Percentiles rank a stretch among this genome's conserved stretches.
phyloP scores from a whole-genome alignment of 139 green algal species.

The Micractinium sp. region DNA sequence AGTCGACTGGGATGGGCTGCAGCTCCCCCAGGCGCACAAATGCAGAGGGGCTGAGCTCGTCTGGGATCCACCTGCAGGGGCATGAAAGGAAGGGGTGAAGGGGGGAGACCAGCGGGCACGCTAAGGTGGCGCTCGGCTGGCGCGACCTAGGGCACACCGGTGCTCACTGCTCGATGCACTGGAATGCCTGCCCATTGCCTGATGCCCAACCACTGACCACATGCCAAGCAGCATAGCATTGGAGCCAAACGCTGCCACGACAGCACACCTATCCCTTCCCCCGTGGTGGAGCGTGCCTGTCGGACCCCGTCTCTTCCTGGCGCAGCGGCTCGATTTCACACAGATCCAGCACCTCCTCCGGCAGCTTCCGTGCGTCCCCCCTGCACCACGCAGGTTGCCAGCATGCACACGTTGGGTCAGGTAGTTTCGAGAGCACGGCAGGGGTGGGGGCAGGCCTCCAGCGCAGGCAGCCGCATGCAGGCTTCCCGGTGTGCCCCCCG shows the following conservation, averaged over 20 bases:
- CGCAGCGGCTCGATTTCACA: slow-evolving; percentile 68
- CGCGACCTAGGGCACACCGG: no score
- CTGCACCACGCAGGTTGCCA: not conserved
- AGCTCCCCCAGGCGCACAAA: slow-evolving; percentile 51
- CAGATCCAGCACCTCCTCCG: slow-evolving; percentile 51
- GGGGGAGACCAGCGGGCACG: not conserved
- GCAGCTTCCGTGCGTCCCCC: slow-evolving; percentile 38
- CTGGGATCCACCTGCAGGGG: slow-evolving; percentile 28
- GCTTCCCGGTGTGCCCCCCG: no score
- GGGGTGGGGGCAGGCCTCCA: no score
- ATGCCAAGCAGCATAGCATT: not conserved
- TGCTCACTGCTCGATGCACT: not conserved
- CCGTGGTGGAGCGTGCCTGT: not conserved
- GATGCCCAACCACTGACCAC: not conserved
- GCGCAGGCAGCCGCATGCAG: no score
- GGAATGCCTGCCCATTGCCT: not conserved
- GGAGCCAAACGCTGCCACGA: not conserved
- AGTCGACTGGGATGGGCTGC: slow-evolving; percentile 39
- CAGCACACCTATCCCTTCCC: not conserved
- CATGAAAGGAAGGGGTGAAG: not conserved
- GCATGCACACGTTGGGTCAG: not conserved
- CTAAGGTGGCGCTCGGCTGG: no score
- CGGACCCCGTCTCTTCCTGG: slow-evolving; percentile 48
- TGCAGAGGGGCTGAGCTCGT: slow-evolving; percentile 39
- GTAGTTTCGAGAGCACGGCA: no score